phyloP scores from a whole-genome alignment of 768 basidiomycete species.

The Trametes cinnabarina region DNA sequence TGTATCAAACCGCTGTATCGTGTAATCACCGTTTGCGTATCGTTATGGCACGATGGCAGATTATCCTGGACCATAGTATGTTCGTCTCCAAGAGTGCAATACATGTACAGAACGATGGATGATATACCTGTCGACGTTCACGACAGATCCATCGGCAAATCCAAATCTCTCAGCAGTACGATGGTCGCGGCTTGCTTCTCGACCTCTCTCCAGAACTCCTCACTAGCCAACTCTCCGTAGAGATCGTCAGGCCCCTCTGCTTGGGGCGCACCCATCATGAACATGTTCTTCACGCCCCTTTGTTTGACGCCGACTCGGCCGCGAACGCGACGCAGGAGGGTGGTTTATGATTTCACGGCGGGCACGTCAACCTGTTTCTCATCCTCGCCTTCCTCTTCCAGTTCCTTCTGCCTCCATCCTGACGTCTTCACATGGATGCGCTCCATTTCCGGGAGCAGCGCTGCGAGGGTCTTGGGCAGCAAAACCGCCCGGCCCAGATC shows the following conservation, averaged over 20 bases:
- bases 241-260: not conserved
- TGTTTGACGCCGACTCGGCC: not conserved
- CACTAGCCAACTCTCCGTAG: not conserved
- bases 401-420: not conserved
- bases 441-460: conserved; percentile 4
- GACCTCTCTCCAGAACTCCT: conserved; percentile 1
- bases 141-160: not conserved
- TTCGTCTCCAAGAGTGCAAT: not conserved
- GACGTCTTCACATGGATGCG: not conserved
- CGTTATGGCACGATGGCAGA: no score
- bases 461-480: not conserved
- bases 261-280: not conserved
- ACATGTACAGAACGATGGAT: no score
- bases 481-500: not conserved
- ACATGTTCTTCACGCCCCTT: not conserved
- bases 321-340: no score
- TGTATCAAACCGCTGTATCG: not conserved
- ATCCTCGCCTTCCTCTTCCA: not conserved
- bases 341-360: no score
- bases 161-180: conserved; percentile 1
- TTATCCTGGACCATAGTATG: no score
- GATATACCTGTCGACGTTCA: no score
- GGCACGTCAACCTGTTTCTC: no score
- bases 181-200: conserved; percentile 6
- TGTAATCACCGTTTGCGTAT: no score